Evolutionary conservation across 306 rosid species (phyloP).

Genomic region (Sechiopsis laciniata): DNA sequence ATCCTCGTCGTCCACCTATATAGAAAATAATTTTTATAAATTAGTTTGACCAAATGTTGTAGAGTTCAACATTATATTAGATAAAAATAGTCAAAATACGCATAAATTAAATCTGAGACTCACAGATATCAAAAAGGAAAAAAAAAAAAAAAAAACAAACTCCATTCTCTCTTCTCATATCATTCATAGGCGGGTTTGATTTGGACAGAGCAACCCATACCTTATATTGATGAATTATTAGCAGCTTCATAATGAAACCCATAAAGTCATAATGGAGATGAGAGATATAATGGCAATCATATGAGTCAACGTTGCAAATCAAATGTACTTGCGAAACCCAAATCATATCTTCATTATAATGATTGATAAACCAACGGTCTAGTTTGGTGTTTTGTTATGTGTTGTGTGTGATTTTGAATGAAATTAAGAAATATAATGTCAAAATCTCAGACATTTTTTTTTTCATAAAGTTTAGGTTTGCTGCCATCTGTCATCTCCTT

Average conservation of each 20-base stretch:
- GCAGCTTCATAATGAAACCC: neutral
- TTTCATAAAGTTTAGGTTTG: neutral
- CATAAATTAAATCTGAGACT: too few relatives aligned
- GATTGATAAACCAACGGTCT: constrained; percentile 24
- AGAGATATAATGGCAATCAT: constrained; percentile 24
- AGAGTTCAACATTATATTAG: too few relatives aligned
- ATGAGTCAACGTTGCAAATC: constrained; percentile 30
- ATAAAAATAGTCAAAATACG: too few relatives aligned
- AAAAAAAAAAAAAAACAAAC: too few relatives aligned
- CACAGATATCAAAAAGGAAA: too few relatives aligned
- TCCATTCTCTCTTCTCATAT: neutral
- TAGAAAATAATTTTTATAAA: too few relatives aligned
- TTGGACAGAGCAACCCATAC: constrained; percentile 31
- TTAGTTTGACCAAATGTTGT: too few relatives aligned
- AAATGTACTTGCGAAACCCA: constrained; percentile 30
- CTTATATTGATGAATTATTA: constrained; percentile 24
- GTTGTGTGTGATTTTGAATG: neutral
- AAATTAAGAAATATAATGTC: neutral
- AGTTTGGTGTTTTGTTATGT: neutral
- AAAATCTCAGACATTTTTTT: neutral
- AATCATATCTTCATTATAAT: constrained; percentile 25
- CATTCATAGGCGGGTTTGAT: constrained; percentile 18
- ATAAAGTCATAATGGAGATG: neutral
- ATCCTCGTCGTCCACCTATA: too few relatives aligned
- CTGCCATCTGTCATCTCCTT: neutral